These are phyloP conservation scores for Rhodotorula mucilaginosa DNA, from an alignment of 1,284 basidiomycete genomes.

Conservation along the genomic window DNA sequence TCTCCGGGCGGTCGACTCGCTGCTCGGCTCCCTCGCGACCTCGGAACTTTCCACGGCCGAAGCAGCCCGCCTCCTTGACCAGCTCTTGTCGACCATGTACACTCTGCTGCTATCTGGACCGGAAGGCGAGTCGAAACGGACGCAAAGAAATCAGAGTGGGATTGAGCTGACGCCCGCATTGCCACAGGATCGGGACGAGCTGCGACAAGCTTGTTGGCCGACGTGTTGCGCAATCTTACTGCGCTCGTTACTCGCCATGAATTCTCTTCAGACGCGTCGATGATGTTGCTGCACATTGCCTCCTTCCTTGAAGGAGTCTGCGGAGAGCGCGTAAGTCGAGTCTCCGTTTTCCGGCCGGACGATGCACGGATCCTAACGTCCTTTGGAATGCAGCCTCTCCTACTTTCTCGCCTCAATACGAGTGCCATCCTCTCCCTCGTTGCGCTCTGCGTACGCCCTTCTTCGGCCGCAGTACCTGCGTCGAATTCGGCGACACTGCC, in stretches of 20 bases:
- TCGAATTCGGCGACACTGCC: background rate
- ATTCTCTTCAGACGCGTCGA: background rate
- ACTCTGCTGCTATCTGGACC: constrained; percentile 29
- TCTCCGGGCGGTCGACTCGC: constrained; percentile 9
- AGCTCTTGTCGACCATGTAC: constrained; percentile 6
- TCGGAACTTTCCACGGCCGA: background rate
- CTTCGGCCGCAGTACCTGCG: background rate
- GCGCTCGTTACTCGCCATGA: constrained; percentile 9
- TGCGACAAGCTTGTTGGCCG: constrained; percentile 18
- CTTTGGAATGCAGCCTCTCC: constrained; percentile 23
- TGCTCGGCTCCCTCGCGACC: background rate
- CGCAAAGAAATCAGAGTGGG: background rate
- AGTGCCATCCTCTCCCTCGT: constrained; percentile 33
- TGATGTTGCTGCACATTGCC: constrained; percentile 16
- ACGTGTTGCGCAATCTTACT: constrained; percentile 29
- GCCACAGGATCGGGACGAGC: constrained; percentile 26
- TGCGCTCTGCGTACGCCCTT: constrained; percentile 20
- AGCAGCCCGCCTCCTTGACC: background rate
- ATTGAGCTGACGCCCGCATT: no score
- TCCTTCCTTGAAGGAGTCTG: constrained; percentile 36
- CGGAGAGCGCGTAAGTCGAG: constrained; percentile 32
- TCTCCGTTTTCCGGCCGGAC: background rate
- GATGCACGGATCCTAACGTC: background rate
- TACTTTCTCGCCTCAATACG: constrained; percentile 41
- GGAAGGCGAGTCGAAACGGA: constrained; percentile 15